Percentiles rank a stretch among this genome's conserved stretches.
phyloP scores from a whole-genome alignment of 352 stramenopile genomes.

The Globisporangium recalcitrans region DNA sequence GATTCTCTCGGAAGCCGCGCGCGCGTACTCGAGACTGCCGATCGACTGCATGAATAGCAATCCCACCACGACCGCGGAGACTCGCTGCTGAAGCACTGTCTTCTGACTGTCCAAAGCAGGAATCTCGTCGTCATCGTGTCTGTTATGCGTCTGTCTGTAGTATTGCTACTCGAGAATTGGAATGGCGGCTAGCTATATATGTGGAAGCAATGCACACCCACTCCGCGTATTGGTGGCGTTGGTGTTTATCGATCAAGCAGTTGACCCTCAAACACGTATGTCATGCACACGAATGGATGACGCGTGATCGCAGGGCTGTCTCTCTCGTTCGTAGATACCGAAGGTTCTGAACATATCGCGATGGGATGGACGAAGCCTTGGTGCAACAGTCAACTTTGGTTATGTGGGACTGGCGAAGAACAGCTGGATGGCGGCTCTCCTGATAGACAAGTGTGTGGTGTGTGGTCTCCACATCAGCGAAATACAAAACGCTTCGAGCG shows the following conservation, averaged over 20 bases:
- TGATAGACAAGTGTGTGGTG: neutral
- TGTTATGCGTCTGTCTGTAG: neutral
- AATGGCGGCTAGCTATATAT: neutral
- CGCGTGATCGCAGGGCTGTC: too few species aligned
- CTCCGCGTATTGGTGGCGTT: neutral
- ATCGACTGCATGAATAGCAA: slow-evolving; percentile 30
- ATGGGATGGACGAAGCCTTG: too few species aligned
- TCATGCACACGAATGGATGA: too few species aligned
- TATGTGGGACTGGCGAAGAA: slow-evolving; percentile 3
- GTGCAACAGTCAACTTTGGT: neutral
- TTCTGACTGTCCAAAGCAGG: neutral
- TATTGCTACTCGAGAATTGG: neutral
- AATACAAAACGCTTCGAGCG: too few species aligned
- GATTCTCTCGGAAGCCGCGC: slow-evolving; percentile 33
- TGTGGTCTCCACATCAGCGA: too few species aligned
- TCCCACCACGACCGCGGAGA: neutral
- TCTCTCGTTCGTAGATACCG: too few species aligned
- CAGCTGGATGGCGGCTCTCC: too few species aligned
- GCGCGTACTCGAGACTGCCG: slow-evolving; percentile 33
- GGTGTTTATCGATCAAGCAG: neutral
- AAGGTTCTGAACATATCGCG: too few species aligned
- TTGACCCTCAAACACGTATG: too few species aligned
- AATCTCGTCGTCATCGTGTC: neutral
- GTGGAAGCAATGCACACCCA: neutral
- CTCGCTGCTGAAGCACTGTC: neutral